Evolutionary conservation across 148 eudicot species (phyloP).

Genomic region (Rhododendron molle): DNA sequence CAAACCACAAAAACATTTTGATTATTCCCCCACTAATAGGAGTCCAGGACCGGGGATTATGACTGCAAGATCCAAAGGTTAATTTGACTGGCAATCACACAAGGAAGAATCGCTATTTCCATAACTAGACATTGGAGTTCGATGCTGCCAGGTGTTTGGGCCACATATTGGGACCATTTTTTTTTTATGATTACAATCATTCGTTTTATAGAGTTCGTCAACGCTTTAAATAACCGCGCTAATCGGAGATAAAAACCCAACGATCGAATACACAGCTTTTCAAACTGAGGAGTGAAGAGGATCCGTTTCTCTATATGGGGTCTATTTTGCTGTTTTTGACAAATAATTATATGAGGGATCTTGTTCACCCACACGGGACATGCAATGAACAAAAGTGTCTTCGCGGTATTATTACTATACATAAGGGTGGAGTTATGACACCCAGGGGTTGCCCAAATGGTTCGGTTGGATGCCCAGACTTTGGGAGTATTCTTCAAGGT

Average conservation of each 20-base stretch:
- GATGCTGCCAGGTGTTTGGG: neutral
- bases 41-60: neutral
- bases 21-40: neutral
- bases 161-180: no score
- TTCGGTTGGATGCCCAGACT: no score
- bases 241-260: no score
- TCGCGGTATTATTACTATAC: no score
- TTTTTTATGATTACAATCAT: no score
- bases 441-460: no score
- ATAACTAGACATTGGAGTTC: neutral
- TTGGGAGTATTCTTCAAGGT: no score
- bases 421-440: neutral
- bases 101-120: neutral
- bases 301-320: neutral
- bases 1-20: neutral
- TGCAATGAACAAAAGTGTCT: no score
- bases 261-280: no score
- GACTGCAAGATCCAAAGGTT: neutral
- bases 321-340: neutral
- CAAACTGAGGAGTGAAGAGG: no score
- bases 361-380: neutral
- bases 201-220: neutral
- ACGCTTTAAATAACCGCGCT: no score
- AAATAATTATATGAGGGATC: neutral
- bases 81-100: neutral